Evolutionary conservation across 1,139 yeast genomes (phyloP), one percentile per base, ranked within the genome.

Genomic region (Geotrichum klebahnii): DNA sequence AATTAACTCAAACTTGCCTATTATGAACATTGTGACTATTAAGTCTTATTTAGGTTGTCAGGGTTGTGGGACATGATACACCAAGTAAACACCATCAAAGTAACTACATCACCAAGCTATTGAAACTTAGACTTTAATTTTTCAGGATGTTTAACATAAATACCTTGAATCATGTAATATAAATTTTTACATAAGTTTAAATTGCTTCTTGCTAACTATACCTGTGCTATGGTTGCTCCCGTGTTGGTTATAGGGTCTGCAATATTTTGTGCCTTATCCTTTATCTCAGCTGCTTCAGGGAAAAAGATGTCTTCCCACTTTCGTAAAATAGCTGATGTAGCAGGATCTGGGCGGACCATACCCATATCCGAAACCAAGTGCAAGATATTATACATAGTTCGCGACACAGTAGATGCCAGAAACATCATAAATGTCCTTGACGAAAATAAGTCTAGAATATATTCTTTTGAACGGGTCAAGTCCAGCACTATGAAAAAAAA

Each of bases 341-440:
- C 49, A 9, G 51, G 49, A 3, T 35, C 40, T 6, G 46, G 42
- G 19, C 45, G 41, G 10, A 37, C 32, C n/a, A 20, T 44, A n/a
- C 52, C 48, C 12, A 42, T 52, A 40, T 23, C 48, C 14, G 53
- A 52, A 9, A 33, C 46, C 17, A 16, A 45, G 16, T 38, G 39
- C 9, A 33, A 40, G 19, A 32, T 52, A 5, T n/a, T 46, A 4
- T 52, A 52, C 19, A 46, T 52, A 29, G 44, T 24, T 16, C 35
- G 51, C 9, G 53, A 52, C 29, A 14, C 41, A 10, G 26, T 38
- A 8, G 41, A 42, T 22, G 44, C 43, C 16, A 46, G 34, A 19
- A 22, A 34, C 20, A 41, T 49, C 32, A 47, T 52, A 41, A 52
- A 52, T 17, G 51, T 46, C n/a, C 40, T 49, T 8, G 53, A 52